Evolutionary conservation across 129 eudicot genomes (phyloP).

Genomic region (Calendula officinalis): DNA sequence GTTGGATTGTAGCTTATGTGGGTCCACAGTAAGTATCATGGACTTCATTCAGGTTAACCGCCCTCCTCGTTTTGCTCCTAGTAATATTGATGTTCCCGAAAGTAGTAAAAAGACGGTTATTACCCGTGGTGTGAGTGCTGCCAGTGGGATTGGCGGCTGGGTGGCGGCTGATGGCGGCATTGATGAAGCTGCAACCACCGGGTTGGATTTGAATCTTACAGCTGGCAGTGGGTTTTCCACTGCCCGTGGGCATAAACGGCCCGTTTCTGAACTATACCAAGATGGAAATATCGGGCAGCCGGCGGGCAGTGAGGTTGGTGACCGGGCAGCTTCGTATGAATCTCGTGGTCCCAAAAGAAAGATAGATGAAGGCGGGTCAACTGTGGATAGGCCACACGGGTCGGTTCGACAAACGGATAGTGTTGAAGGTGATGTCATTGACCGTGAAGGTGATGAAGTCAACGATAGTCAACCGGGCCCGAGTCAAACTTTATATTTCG

Average conservation of each 20-base stretch:
- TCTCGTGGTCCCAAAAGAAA: conserved; percentile 87
- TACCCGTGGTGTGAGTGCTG: conserved; percentile 85
- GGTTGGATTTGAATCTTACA: conserved; percentile 72
- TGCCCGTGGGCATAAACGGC: conserved; percentile 44
- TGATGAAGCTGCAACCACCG: conserved; percentile 74
- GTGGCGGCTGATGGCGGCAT: conserved; percentile 65
- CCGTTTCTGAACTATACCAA: conserved; percentile 47
- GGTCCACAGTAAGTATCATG: conserved; percentile 87
- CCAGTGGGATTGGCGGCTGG: conserved; percentile 93
- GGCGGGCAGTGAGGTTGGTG: conserved; percentile 86
- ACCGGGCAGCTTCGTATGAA: conserved; percentile 86
- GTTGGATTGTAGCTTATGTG: conserved; percentile 91
- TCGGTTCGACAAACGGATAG: conserved; percentile 66
- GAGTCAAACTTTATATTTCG: conserved; percentile 80
- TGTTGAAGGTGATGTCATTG: conserved; percentile 85
- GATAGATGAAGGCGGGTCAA: conserved; percentile 91
- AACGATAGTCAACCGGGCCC: conserved; percentile 62
- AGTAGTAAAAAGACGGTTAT: conserved; percentile 70
- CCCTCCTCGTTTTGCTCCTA: conserved; percentile 71
- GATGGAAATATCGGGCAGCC: conserved; percentile 71
- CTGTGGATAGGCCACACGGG: conserved; percentile 78
- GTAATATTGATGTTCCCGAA: conserved; percentile 67
- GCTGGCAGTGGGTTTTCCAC: conserved; percentile 66
- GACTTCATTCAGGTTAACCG: conserved; percentile 74
- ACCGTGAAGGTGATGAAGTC: conserved; percentile 91